Conservation (phyloP, 2,329 filamentous ascomycete species). For the Neopestalotiopsis clavispora region DNA sequence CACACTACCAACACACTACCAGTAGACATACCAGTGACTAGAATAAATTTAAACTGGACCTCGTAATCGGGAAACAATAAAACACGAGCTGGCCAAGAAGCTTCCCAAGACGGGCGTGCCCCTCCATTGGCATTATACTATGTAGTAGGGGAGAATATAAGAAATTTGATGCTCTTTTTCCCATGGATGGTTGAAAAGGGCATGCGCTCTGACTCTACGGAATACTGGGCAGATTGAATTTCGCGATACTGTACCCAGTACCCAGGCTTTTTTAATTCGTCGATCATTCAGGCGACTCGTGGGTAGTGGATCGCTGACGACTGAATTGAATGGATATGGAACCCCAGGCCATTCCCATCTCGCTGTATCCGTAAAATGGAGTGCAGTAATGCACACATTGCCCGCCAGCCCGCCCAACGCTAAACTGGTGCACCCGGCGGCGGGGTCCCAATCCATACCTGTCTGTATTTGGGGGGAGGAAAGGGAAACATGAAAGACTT, state of each 20-base stretch:
- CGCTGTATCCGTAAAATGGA: neutral
- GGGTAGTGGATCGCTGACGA: constrained; percentile 12
- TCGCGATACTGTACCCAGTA: neutral
- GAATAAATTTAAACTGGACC: neutral
- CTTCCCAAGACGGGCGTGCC: neutral
- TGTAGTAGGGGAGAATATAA: neutral
- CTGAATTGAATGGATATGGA: neutral
- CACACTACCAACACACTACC: too few relatives aligned
- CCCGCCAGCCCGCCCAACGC: neutral
- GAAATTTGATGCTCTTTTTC: neutral
- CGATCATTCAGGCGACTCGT: constrained; percentile 13
- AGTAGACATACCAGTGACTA: neutral
- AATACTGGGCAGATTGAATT: neutral
- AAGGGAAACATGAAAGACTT: neutral
- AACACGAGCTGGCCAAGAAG: constrained; percentile 1
- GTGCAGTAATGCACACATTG: neutral
- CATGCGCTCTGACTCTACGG: neutral
- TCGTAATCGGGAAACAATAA: neutral
- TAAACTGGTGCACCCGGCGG: neutral
- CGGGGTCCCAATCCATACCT: neutral
- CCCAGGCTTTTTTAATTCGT: neutral
- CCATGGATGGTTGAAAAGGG: neutral
- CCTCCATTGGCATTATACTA: neutral
- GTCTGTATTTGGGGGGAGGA: neutral
- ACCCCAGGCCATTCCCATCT: neutral